These are phyloP conservation scores for Rhizodiscina lignyota DNA, from an alignment of 495 filamentous ascomycete genomes.

Conservation along the genomic window DNA sequence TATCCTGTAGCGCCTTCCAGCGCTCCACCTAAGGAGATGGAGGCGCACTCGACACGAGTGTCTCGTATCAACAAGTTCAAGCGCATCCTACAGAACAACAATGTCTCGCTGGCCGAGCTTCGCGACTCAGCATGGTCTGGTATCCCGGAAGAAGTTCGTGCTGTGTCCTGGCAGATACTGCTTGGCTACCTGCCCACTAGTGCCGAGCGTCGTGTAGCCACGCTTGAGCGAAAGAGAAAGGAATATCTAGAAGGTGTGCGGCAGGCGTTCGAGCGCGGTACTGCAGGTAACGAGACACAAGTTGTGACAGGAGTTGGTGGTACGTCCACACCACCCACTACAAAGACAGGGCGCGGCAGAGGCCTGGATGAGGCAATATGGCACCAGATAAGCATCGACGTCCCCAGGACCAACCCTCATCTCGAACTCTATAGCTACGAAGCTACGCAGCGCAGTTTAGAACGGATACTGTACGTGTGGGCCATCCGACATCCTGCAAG, in stretches of 20 bases:
- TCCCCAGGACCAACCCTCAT: conserved; percentile 92
- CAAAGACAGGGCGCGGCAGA: conserved; percentile 34
- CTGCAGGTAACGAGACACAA: conserved; percentile 15
- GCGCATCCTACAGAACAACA: conserved; percentile 75
- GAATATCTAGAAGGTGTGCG: conserved; percentile 93
- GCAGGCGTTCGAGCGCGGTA: conserved; percentile 77
- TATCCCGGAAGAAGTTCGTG: conserved; percentile 82
- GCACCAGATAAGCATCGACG: conserved; percentile 98
- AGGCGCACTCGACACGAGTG: conserved; percentile 73
- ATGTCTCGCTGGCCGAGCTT: conserved; percentile 70
- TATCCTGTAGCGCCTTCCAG: conserved; percentile 60
- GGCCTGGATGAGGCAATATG: conserved; percentile 90
- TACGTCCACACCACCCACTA: conserved; percentile 4
- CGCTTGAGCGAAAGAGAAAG: conserved; percentile 86
- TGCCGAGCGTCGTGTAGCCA: conserved; percentile 76
- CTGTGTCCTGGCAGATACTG: conserved; percentile 95
- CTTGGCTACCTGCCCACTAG: conserved; percentile 92
- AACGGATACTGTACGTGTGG: conserved; percentile 94
- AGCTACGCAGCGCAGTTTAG: conserved; percentile 82
- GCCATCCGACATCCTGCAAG: conserved; percentile 92
- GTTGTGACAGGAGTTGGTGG: conserved; percentile 12
- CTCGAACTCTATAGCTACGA: conserved; percentile 89
- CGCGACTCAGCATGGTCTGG: conserved; percentile 82
- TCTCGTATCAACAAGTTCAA: conserved; percentile 98
- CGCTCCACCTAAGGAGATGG: conserved; percentile 68